Percentiles rank a stretch among this genome's conserved stretches.
Evolutionary conservation across 1,284 basidiomycete genomes (phyloP).

Genomic region (Pyrrhoderma lamaoense): DNA sequence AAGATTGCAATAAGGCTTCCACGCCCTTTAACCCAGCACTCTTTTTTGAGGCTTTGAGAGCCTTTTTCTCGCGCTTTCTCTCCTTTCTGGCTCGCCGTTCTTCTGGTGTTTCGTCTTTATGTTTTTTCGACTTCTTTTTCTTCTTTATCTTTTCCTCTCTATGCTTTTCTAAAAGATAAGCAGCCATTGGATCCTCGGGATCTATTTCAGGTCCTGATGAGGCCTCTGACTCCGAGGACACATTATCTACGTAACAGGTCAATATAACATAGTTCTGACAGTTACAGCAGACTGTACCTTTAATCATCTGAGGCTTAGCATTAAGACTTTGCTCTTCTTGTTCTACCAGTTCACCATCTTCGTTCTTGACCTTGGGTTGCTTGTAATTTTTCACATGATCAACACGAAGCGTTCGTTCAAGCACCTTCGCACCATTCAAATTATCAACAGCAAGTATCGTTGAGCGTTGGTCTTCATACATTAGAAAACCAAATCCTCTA

Average conservation of each 20-base stretch:
- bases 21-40: conserved; percentile 44
- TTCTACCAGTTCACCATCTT: conserved; percentile 86
- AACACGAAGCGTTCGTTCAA: conserved; percentile 82
- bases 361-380: conserved; percentile 74
- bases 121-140: conserved; percentile 46
- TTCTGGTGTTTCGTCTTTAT: conserved; percentile 71
- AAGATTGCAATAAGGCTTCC: conserved; percentile 35
- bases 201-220: conserved; percentile 71
- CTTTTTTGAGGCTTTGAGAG: conserved; percentile 36
- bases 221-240: conserved; percentile 55
- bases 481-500: conserved; percentile 91
- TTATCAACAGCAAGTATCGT: conserved; percentile 98
- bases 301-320: conserved; percentile 66
- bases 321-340: conserved; percentile 80
- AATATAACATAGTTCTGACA: not conserved
- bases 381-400: conserved; percentile 96
- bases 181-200: conserved; percentile 96
- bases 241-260: conserved; percentile 38
- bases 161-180: conserved; percentile 70
- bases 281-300: conserved; percentile 38
- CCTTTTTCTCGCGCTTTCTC: conserved; percentile 52
- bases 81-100: conserved; percentile 65
- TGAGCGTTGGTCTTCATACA: conserved; percentile 98
- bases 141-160: conserved; percentile 59
- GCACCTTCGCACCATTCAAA: conserved; percentile 87